Evolutionary conservation across 352 stramenopile genomes (phyloP).

Genomic region (Blastocystis sp.): DNA sequence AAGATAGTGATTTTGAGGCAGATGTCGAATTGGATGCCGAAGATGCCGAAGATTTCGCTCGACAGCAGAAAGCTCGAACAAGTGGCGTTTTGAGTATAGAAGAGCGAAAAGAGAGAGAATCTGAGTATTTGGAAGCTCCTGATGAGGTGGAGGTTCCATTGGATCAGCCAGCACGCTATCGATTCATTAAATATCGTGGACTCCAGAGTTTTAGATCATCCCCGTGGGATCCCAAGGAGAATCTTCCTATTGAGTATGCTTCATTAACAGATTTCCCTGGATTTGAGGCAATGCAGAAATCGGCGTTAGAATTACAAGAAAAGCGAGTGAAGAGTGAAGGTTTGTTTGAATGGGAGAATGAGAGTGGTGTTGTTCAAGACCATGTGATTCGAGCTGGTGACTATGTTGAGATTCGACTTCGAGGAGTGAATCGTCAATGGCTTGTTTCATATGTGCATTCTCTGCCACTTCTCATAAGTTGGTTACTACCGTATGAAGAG

Average conservation of each 20-base stretch:
- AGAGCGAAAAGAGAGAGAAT: slow-evolving; percentile 78
- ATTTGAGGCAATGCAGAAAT: slow-evolving; percentile 84
- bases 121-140: slow-evolving; percentile 85
- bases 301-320: slow-evolving; percentile 74
- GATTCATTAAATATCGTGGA: slow-evolving; percentile 82
- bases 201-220: slow-evolving; percentile 90
- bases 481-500: slow-evolving; percentile 75
- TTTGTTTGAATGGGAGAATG: background rate
- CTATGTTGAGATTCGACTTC: background rate
- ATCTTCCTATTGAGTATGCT: slow-evolving; percentile 88
- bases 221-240: slow-evolving; percentile 93
- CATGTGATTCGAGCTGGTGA: slow-evolving; percentile 1
- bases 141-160: slow-evolving; percentile 82
- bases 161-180: slow-evolving; percentile 71
- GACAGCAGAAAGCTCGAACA: background rate
- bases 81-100: slow-evolving; percentile 69
- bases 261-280: slow-evolving; percentile 90
- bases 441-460: background rate
- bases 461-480: slow-evolving; percentile 77
- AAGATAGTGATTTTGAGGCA: background rate
- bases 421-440: background rate
- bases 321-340: slow-evolving; percentile 7
- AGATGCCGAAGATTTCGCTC: slow-evolving; percentile 58
- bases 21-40: slow-evolving; percentile 61
- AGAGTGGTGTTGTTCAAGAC: background rate